Percentiles rank a stretch among this genome's conserved stretches.
Evolutionary conservation across 768 basidiomycete species (phyloP).

Genomic region (Pleurotus citrinopileatus): DNA sequence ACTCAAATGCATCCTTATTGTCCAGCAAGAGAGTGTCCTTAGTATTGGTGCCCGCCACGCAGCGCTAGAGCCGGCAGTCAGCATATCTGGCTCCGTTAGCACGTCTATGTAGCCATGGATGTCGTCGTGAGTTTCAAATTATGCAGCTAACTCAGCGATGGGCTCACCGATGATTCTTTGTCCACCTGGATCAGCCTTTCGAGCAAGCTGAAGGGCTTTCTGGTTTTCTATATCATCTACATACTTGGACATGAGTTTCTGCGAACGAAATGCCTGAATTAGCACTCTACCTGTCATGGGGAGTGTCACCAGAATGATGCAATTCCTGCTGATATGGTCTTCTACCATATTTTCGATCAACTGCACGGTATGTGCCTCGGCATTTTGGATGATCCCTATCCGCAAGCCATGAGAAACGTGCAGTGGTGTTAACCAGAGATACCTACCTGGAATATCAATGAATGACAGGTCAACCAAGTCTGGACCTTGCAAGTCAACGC

Average conservation of each 20-base stretch:
- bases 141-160: too few relatives aligned
- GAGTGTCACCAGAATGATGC: slow-evolving; percentile 50
- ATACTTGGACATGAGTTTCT: background rate
- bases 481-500: slow-evolving; percentile 36
- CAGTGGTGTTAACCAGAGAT: background rate
- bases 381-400: slow-evolving; percentile 49
- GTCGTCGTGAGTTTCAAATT: too few relatives aligned
- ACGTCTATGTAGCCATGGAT: too few relatives aligned
- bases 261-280: background rate
- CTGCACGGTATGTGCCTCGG: slow-evolving; percentile 36
- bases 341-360: slow-evolving; percentile 48
- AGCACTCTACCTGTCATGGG: slow-evolving; percentile 48
- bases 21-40: slow-evolving; percentile 26
- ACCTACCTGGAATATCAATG: slow-evolving; percentile 36
- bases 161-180: slow-evolving; percentile 47
- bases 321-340: slow-evolving; percentile 48
- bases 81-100: slow-evolving; percentile 52
- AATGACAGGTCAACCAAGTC: slow-evolving; percentile 35
- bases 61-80: slow-evolving; percentile 34
- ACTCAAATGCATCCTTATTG: slow-evolving; percentile 23
- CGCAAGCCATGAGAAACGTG: background rate
- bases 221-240: slow-evolving; percentile 61
- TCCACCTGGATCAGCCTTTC: slow-evolving; percentile 42
- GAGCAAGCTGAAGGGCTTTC: slow-evolving; percentile 47
- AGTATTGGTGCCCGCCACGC: slow-evolving; percentile 25